Percentiles rank a stretch among this genome's conserved stretches.
Evolutionary conservation across 805 yeast genomes (phyloP).

Genomic region (Schizosaccharomyces lindneri): DNA sequence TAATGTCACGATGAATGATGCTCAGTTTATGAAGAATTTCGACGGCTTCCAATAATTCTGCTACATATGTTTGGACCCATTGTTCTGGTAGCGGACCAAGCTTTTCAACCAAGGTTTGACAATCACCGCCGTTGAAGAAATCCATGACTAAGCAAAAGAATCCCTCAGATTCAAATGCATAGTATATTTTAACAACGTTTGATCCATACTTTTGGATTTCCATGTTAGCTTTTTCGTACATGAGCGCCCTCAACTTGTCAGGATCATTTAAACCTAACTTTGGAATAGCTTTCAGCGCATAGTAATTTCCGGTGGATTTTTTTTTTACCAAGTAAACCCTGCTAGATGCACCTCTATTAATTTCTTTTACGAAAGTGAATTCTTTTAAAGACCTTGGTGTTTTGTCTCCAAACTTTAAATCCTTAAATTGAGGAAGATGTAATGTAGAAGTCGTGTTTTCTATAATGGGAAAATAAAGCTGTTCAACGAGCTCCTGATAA

Average conservation of each 20-base stretch:
- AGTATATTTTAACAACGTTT: conserved; percentile 80
- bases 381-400: conserved; percentile 26
- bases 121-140: conserved; percentile 96
- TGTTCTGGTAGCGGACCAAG: conserved; percentile 83
- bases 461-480: neutral
- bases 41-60: conserved; percentile 89
- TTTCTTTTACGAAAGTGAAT: conserved; percentile 88
- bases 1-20: conserved; percentile 80
- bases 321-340: conserved; percentile 91
- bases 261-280: conserved; percentile 63
- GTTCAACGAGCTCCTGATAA: neutral
- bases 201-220: conserved; percentile 75
- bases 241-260: conserved; percentile 83
- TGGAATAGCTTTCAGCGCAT: conserved; percentile 79
- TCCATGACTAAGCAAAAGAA: conserved; percentile 92
- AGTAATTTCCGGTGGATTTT: conserved; percentile 77
- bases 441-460: neutral
- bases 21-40: conserved; percentile 83
- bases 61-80: conserved; percentile 80
- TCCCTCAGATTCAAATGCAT: conserved; percentile 83
- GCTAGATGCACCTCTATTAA: conserved; percentile 98
- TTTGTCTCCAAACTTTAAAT: neutral
- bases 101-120: conserved; percentile 74
- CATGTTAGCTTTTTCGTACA: conserved; percentile 85
- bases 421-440: neutral